A percentile compares a stretch with the other conserved stretches of the same genome.
Conservation (phyloP, 345 rosid genomes). For the Barbarea vulgaris region DNA sequence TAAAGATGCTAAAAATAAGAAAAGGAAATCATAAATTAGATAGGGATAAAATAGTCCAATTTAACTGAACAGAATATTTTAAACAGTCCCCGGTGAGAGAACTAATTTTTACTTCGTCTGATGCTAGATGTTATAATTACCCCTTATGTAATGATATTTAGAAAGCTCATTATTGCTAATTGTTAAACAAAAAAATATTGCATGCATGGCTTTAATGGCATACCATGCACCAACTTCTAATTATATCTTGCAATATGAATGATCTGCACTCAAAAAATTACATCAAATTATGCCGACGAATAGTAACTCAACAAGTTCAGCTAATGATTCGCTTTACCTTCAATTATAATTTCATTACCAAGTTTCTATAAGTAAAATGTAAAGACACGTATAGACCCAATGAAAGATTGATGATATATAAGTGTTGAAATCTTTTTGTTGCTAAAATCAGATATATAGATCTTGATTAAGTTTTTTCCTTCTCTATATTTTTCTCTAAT, state of each 20-base stretch:
- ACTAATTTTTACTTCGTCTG: too few relatives aligned
- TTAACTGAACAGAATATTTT: too few relatives aligned
- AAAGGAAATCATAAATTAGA: too few relatives aligned
- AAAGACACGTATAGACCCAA: not conserved
- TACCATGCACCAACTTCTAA: constrained; percentile 23
- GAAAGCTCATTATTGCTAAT: not conserved
- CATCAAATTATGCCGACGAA: constrained; percentile 16
- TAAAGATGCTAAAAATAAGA: too few relatives aligned
- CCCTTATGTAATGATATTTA: constrained; percentile 3
- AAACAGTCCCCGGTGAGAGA: too few relatives aligned
- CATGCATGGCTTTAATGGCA: constrained; percentile 29
- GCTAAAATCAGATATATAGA: too few relatives aligned
- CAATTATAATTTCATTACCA: not conserved
- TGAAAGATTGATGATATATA: not conserved
- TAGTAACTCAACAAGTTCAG: constrained; percentile 31
- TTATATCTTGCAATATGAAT: constrained; percentile 6
- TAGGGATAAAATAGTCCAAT: too few relatives aligned
- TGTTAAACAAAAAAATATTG: constrained; percentile 7
- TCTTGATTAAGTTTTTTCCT: too few relatives aligned
- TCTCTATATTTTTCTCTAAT: too few relatives aligned
- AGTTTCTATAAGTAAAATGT: constrained; percentile 4
- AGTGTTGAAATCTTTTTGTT: not conserved
- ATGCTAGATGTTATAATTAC: too few relatives aligned
- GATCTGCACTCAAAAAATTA: not conserved
- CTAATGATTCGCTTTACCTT: constrained; percentile 16